Conservation (phyloP, 129 eudicot genomes). For the Flaveria sonorensis region DNA sequence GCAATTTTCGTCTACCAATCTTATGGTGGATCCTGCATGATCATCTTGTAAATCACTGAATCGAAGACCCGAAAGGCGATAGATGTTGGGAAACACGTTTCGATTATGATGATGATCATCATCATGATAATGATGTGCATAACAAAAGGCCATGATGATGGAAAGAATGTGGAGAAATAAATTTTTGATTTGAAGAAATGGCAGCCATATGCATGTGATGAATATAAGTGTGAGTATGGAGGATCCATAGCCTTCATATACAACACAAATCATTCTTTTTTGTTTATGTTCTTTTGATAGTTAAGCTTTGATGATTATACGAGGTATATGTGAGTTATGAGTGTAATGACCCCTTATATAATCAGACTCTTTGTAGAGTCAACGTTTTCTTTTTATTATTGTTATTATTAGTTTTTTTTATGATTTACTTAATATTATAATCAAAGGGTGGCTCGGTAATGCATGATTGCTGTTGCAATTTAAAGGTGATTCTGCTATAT, state of each 20-base stretch:
- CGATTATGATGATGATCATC: background rate
- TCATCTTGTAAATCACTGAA: conserved; percentile 22
- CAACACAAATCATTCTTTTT: conserved; percentile 34
- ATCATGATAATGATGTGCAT: background rate
- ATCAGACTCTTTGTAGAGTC: conserved; percentile 12
- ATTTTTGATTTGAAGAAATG: conserved; percentile 38
- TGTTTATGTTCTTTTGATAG: background rate
- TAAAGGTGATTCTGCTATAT: conserved; percentile 13
- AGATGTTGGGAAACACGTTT: conserved; percentile 23
- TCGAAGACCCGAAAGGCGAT: conserved; percentile 21
- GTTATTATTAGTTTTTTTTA: background rate
- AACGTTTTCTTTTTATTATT: conserved; percentile 8
- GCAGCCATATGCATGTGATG: conserved; percentile 48
- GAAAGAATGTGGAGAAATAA: conserved; percentile 21
- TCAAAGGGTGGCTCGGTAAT: conserved; percentile 31
- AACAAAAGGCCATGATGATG: conserved; percentile 7
- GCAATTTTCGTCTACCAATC: conserved; percentile 44
- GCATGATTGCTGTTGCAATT: background rate
- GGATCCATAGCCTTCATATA: conserved; percentile 41
- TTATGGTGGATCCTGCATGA: background rate
- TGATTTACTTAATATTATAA: conserved; percentile 10
- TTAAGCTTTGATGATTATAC: conserved; percentile 22
- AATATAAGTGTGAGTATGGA: conserved; percentile 38
- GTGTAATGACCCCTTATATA: conserved; percentile 15
- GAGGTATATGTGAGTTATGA: conserved; percentile 19